Percentiles rank a stretch among this genome's conserved stretches.
Conservation (phyloP, 176 grass and related monocot species). For the Tillandsia fasciculata region DNA sequence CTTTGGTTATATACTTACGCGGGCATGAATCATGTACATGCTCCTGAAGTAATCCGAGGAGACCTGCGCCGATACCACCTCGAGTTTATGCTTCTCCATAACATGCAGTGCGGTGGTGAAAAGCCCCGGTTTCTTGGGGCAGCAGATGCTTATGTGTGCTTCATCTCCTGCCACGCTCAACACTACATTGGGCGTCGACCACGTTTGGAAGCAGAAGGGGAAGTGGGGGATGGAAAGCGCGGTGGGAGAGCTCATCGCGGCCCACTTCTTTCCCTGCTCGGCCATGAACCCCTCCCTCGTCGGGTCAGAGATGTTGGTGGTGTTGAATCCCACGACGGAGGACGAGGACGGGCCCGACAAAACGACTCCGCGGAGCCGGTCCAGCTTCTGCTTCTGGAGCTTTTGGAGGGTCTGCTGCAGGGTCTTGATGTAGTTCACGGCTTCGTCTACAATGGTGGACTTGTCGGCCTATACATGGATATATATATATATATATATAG, state of each 20-base stretch:
- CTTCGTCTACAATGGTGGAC: constrained; percentile 39
- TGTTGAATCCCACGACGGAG: background rate
- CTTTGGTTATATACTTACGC: constrained; percentile 29
- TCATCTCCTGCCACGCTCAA: constrained; percentile 29
- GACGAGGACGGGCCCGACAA: background rate
- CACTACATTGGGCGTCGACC: constrained; percentile 45
- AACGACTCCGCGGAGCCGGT: constrained; percentile 11
- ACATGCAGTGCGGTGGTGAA: constrained; percentile 28
- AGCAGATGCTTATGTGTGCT: constrained; percentile 38
- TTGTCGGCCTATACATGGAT: constrained; percentile 41
- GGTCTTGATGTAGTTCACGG: constrained; percentile 51
- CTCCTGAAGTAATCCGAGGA: constrained; percentile 5
- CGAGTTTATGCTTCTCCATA: constrained; percentile 50
- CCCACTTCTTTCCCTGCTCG: constrained; percentile 21
- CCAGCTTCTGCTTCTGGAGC: constrained; percentile 43
- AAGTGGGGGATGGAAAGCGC: background rate
- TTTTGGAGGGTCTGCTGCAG: constrained; percentile 29
- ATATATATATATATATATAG: background rate
- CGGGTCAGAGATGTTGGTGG: background rate
- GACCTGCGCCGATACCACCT: constrained; percentile 35
- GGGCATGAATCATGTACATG: constrained; percentile 44
- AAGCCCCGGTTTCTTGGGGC: constrained; percentile 13
- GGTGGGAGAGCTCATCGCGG: background rate
- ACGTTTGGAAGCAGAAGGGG: constrained; percentile 34
- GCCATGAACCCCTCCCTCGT: constrained; percentile 29